These are phyloP conservation scores for Mariannaea sp. DNA, from an alignment of 2,329 filamentous ascomycete species.

Conservation along the genomic window DNA sequence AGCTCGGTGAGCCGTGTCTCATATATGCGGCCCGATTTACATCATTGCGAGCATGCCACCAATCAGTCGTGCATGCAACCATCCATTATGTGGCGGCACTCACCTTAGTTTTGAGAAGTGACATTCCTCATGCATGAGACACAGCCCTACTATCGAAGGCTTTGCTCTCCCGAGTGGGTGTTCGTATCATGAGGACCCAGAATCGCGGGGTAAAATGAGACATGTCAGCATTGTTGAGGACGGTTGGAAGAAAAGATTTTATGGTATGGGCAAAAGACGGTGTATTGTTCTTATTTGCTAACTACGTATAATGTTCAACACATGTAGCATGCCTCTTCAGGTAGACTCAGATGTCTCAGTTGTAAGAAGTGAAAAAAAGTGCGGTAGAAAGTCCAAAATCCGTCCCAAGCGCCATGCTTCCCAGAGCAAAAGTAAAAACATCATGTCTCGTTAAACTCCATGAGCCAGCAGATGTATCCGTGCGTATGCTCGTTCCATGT, in stretches of 20 bases:
- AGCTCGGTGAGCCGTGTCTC: constrained; percentile 5
- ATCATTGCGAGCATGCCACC: constrained; percentile 2
- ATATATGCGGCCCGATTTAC: constrained; percentile 16
- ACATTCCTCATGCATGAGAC: background rate
- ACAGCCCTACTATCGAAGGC: background rate
- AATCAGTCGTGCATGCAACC: background rate
- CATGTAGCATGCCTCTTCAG: constrained; percentile 3
- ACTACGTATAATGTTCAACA: constrained; percentile 8
- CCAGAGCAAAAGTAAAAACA: constrained; percentile 21
- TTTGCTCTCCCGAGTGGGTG: no score
- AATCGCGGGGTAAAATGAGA: background rate
- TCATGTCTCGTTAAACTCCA: constrained; percentile 36
- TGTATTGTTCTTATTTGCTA: constrained; percentile 5
- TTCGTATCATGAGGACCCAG: no score
- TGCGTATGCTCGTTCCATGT: constrained; percentile 18
- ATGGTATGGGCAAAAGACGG: background rate
- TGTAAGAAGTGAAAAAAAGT: constrained; percentile 14
- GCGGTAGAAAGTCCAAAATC: constrained; percentile 23
- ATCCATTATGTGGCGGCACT: background rate
- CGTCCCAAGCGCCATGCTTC: constrained; percentile 36
- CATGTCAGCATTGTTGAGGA: background rate
- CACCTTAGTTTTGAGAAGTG: no score
- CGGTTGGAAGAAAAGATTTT: constrained; percentile 10
- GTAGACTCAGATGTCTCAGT: background rate
- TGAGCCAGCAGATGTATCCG: constrained; percentile 17